Evolutionary conservation across 257 asterid genomes (phyloP), one percentile per base, ranked within the genome.

Genomic region (Handroanthus guayacan): DNA sequence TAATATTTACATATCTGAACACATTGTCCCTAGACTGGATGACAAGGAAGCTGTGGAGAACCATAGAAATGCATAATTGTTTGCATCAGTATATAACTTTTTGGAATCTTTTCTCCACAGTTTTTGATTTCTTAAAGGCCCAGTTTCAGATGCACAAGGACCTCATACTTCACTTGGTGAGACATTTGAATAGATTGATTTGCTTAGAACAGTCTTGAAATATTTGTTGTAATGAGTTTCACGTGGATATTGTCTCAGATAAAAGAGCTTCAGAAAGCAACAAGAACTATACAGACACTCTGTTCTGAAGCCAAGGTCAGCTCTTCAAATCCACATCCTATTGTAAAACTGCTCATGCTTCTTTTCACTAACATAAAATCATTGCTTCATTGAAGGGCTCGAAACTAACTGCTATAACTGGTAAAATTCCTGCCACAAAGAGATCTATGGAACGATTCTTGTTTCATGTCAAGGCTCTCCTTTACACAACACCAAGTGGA

Each of bases 241-340:
- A 25, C 54, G 9, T 36, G 60, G 44, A 60, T 36, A 20, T 65
- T 45, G 70, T 75, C 68, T 78, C 88, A 92, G 97, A 89, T 92
- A 68, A 89, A 64, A 84, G 97, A 90, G 80, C 98, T 92, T 62
- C 98, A 90, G 86, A 92, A 86, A 79, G 98, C 97, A 57, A 92
- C 98, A 68, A 86, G 96, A 89, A 91, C 86, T 38, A 87, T 92
- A 77, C 98, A 92, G 83, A 79, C 95, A 25, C 84, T 90, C 51
- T 92, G 98, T 81, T 92, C 98, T 63, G 97, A 92, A 78, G 98
- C 97, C 25, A 92, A 92, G 96, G 97, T 92, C 54, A 82, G 86
- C 60, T 47, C 73, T 39, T 31, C 63, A 34, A 52, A 41, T 71
- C 63, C 66, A 55, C 69, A 55, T 80, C 62, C 58, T 71, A 43